phyloP scores from a whole-genome alignment of 2,329 filamentous ascomycete genomes.

The Alternaria atra region DNA sequence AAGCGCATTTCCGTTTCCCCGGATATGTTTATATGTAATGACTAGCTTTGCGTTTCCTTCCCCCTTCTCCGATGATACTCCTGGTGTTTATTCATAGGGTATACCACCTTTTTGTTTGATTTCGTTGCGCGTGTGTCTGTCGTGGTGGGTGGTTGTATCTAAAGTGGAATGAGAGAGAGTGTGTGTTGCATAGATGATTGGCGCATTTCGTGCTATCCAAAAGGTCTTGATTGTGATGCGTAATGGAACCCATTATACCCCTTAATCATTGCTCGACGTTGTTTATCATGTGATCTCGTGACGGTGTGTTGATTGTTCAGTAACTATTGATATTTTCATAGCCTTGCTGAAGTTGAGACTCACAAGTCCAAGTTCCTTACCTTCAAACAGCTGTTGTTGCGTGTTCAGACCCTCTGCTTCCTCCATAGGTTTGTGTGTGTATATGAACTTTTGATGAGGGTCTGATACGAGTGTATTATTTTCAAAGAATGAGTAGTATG shows the following conservation, averaged over 20 bases:
- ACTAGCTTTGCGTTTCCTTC: constrained; percentile 6
- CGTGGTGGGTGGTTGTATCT: not conserved
- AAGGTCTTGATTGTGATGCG: constrained; percentile 4
- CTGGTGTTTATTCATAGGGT: constrained; percentile 5
- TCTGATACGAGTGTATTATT: too few relatives aligned
- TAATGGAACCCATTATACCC: constrained; percentile 5
- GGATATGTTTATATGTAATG: constrained; percentile 28
- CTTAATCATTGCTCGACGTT: not conserved
- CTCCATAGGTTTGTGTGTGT: too few relatives aligned
- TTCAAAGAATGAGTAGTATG: too few relatives aligned
- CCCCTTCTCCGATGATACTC: constrained; percentile 3
- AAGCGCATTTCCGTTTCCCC: constrained; percentile 24
- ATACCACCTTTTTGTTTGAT: constrained; percentile 1
- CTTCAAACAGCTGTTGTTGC: too few relatives aligned
- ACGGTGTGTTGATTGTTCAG: too few relatives aligned
- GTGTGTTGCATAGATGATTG: constrained; percentile 8
- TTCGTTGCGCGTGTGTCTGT: not conserved
- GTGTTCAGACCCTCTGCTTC: too few relatives aligned
- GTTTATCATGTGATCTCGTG: not conserved
- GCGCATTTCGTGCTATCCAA: not conserved
- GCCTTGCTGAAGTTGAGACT: too few relatives aligned
- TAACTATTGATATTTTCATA: too few relatives aligned
- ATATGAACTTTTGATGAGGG: too few relatives aligned
- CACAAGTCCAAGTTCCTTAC: too few relatives aligned
- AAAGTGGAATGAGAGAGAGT: constrained; percentile 3